A percentile compares a stretch with the other conserved stretches of the same genome.
Evolutionary conservation across 441 rosid genomes (phyloP).

Genomic region (Populus trichocarpa): DNA sequence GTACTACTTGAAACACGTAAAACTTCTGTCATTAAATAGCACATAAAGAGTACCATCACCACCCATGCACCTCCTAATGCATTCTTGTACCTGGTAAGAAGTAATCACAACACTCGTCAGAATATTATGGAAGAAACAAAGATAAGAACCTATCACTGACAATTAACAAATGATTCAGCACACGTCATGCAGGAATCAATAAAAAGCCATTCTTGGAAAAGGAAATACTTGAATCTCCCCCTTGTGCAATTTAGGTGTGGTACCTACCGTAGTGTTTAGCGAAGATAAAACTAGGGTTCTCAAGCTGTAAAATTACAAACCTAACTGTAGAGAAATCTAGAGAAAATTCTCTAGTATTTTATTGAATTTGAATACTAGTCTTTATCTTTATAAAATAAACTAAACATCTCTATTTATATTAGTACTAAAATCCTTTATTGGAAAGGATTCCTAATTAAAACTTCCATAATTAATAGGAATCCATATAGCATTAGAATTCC

Average conservation of each 20-base stretch:
- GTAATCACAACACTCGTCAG: background rate
- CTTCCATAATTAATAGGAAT: background rate
- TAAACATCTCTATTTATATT: too few species aligned
- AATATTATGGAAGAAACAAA: background rate
- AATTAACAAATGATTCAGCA: background rate
- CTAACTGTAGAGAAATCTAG: too few species aligned
- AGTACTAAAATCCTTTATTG: background rate
- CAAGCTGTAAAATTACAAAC: too few species aligned
- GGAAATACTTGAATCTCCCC: background rate
- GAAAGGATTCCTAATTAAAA: background rate
- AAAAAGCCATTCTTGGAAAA: background rate
- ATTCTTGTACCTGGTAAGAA: slow-evolving; percentile 72
- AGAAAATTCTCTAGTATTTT: too few species aligned
- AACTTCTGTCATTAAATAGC: slow-evolving; percentile 74
- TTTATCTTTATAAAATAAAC: too few species aligned
- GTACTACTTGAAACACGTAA: slow-evolving; percentile 92
- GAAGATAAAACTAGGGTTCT: too few species aligned
- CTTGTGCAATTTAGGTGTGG: background rate
- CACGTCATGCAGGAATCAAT: background rate
- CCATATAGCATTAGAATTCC: background rate
- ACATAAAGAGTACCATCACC: slow-evolving; percentile 71
- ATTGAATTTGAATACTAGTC: too few species aligned
- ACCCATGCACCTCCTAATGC: slow-evolving; percentile 99
- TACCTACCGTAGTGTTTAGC: too few species aligned
- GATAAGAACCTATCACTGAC: background rate